Conservation (phyloP, 2,329 filamentous ascomycete species). For the Dryadomyces quercivorus region DNA sequence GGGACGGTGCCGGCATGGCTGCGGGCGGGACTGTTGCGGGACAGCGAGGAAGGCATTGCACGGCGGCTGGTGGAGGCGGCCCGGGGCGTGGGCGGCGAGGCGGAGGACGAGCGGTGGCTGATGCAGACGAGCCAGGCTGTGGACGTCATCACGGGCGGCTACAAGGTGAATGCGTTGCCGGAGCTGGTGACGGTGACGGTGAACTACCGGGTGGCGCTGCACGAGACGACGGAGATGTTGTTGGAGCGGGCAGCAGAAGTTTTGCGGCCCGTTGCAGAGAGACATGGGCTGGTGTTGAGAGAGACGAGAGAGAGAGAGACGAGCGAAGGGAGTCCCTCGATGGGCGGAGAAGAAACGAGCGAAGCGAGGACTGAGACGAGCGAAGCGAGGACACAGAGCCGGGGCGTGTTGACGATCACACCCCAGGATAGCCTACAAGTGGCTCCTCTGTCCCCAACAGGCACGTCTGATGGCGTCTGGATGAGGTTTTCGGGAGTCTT, state of each 20-base stretch:
- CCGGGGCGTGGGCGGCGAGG: conserved; percentile 29
- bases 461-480: conserved; percentile 9
- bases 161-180: conserved; percentile 55
- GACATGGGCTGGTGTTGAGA: conserved; percentile 44
- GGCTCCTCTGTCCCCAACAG: conserved; percentile 23
- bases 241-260: conserved; percentile 36
- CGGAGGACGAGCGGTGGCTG: conserved; percentile 28
- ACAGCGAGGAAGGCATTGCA: conserved; percentile 13
- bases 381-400: conserved; percentile 25
- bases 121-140: conserved; percentile 50
- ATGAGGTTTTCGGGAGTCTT: conserved; percentile 14
- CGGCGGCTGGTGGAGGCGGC: conserved; percentile 23
- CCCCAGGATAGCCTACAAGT: conserved; percentile 18
- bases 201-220: conserved; percentile 47
- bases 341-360: conserved; percentile 1
- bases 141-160: conserved; percentile 47
- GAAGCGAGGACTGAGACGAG: conserved; percentile 13
- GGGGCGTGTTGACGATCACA: conserved; percentile 23
- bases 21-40: conserved; percentile 14
- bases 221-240: conserved; percentile 36
- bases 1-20: conserved; percentile 28
- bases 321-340: not conserved
- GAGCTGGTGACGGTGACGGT: conserved; percentile 43
- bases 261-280: conserved; percentile 35
- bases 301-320: conserved; percentile 8